Evolutionary conservation across 139 green algal genomes (phyloP).

Genomic region (Closterium sp.): DNA sequence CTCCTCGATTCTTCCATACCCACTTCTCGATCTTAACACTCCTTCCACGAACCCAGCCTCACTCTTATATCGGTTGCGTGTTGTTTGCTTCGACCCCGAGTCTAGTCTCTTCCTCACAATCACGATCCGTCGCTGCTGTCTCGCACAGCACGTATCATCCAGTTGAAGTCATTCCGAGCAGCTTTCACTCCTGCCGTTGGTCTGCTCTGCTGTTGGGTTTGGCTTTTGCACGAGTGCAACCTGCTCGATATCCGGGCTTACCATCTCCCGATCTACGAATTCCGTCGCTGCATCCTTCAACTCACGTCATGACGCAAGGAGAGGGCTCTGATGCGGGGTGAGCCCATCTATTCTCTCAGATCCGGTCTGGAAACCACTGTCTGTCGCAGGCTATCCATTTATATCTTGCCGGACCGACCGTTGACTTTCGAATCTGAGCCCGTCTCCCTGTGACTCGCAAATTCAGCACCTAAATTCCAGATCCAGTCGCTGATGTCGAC

Average conservation of each 20-base stretch:
- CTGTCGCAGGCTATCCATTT: background rate
- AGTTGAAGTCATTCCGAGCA: background rate
- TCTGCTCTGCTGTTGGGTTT: background rate
- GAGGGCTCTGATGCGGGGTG: background rate
- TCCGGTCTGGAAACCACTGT: background rate
- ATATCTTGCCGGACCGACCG: background rate
- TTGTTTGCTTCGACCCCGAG: background rate
- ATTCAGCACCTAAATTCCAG: background rate
- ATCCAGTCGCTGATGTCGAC: background rate
- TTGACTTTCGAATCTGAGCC: background rate
- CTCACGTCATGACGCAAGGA: background rate
- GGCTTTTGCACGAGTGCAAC: background rate
- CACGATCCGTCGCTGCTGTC: background rate
- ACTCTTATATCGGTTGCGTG: background rate
- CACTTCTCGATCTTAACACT: background rate
- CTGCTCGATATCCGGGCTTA: background rate
- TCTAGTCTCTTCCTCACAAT: background rate
- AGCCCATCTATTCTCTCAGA: background rate
- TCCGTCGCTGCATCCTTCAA: background rate
- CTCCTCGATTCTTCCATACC: background rate
- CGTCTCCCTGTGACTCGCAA: background rate
- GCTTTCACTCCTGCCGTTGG: background rate
- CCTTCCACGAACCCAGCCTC: background rate
- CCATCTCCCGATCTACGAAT: background rate
- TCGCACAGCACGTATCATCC: background rate